Base-by-base conservation (phyloP, 495 filamentous ascomycete genomes). In the Xylaria bambusicola region DNA sequence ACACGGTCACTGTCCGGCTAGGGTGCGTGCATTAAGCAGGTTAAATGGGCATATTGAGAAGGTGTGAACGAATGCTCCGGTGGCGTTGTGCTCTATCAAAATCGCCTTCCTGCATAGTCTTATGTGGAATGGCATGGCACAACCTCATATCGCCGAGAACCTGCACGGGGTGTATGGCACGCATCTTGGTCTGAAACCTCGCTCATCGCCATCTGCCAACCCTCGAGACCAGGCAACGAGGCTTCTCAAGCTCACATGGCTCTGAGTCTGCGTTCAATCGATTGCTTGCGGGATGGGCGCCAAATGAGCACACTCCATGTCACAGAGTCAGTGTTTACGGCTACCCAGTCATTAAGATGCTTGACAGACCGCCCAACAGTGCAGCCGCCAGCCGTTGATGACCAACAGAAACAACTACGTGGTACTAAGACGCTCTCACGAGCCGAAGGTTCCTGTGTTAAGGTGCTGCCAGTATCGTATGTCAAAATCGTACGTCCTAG, bases 131-230 rank as follows among this genome's bases (percentile, higher is more conserved):
- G 29, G 44, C 41, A 48, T 27, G 44, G 38, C 46, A 41, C 55
- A 38, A 18, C 33, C 15, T 58, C 35, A 33, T 33, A 15, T 23
- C 55, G 46, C 33, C 15, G 55, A 50, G 35, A 27, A 58, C 55
- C 36, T 36, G 54, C 48, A 58, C 13, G 49, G 46, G 44, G 55
- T 58, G 46, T 38, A 38, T 21, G 17, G 17, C 45, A 5, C 44
- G 17, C 5, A 18, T 33, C n/a, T n/a, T 9, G 40, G 3, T 38
- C 49, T 5, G 13, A 26, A 52, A 24, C 7, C 47, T 52, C 47
- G 48, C 40, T 46, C 47, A 29, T 44, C 40, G 35, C 49, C 40
- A 45, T 46, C 38, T 59, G 21, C 35, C 27, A 52, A 44, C 51
- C 21, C 7, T 45, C 24, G 27, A 33, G 56, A 12, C 40, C 26